Conservation (phyloP, 2,329 filamentous ascomycete genomes). For the Pyrenophora graminea region DNA sequence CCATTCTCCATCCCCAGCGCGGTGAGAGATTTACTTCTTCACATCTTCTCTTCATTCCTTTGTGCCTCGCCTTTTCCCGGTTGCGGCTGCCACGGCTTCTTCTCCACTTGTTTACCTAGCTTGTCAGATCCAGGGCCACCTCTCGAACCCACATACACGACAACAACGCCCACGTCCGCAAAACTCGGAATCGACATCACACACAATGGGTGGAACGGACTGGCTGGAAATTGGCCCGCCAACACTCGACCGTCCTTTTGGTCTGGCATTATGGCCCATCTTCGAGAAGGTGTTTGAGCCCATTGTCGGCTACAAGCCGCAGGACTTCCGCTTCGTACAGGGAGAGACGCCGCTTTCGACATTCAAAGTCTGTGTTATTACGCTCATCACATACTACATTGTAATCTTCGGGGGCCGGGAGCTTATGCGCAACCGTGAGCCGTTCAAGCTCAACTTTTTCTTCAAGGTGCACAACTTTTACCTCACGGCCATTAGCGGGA, state of each 20-base stretch:
- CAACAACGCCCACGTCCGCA: slow-evolving; percentile 8
- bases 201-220: slow-evolving; percentile 56
- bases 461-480: slow-evolving; percentile 98
- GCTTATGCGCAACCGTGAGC: slow-evolving; percentile 82
- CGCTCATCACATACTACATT: slow-evolving; percentile 86
- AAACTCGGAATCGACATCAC: slow-evolving; percentile 12
- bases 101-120: slow-evolving; percentile 20
- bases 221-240: slow-evolving; percentile 65
- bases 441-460: slow-evolving; percentile 83
- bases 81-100: slow-evolving; percentile 28
- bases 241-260: slow-evolving; percentile 89
- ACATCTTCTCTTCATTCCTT: slow-evolving; percentile 43
- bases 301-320: slow-evolving; percentile 78
- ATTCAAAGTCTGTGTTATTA: slow-evolving; percentile 76
- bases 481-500: slow-evolving; percentile 81
- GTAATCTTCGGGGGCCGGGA: slow-evolving; percentile 92
- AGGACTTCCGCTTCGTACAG: slow-evolving; percentile 81
- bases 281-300: slow-evolving; percentile 85
- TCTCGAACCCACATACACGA: slow-evolving; percentile 10
- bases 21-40: slow-evolving; percentile 26
- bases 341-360: slow-evolving; percentile 90
- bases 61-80: slow-evolving; percentile 12
- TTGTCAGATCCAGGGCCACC: slow-evolving; percentile 14
- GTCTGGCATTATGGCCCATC: slow-evolving; percentile 88
- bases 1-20: slow-evolving; percentile 5